These are phyloP conservation scores for Boletus sp. DNA, from an alignment of 768 basidiomycete genomes.

Conservation along the genomic window DNA sequence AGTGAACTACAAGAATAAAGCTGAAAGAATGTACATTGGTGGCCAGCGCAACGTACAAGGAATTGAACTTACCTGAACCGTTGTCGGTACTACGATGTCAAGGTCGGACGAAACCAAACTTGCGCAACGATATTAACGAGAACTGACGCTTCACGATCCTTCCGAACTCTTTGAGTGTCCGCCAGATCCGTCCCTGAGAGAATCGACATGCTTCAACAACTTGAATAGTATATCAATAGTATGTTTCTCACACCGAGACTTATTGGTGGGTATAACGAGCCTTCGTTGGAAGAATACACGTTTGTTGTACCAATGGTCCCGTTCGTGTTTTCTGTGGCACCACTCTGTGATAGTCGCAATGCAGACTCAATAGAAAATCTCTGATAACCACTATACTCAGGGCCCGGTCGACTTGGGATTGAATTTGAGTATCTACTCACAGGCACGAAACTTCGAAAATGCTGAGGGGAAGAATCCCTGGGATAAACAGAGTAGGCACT, in stretches of 20 bases:
- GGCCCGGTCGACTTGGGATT: not conserved
- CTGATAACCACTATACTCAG: slow-evolving; percentile 9
- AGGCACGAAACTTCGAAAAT: slow-evolving; percentile 27
- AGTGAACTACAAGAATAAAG: slow-evolving; percentile 14
- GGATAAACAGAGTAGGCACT: not conserved
- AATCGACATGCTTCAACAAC: not conserved
- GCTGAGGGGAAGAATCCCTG: slow-evolving; percentile 13
- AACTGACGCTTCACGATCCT: slow-evolving; percentile 15
- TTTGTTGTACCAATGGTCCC: not conserved
- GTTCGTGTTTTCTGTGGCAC: slow-evolving; percentile 7
- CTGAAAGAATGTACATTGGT: slow-evolving; percentile 2
- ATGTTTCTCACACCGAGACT: slow-evolving; percentile 16
- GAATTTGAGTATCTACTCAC: slow-evolving; percentile 11
- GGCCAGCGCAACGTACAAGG: not conserved
- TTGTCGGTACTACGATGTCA: slow-evolving; percentile 17
- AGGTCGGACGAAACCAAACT: slow-evolving; percentile 14
- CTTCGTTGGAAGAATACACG: slow-evolving; percentile 3
- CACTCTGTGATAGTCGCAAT: slow-evolving; percentile 9
- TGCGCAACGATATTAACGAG: slow-evolving; percentile 15
- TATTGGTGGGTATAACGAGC: slow-evolving; percentile 4
- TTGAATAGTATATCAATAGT: not conserved
- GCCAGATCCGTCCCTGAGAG: slow-evolving; percentile 21
- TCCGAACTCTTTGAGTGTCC: slow-evolving; percentile 11
- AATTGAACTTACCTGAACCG: slow-evolving; percentile 23
- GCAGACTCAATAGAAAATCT: slow-evolving; percentile 29